phyloP scores from a whole-genome alignment of 2,329 filamentous ascomycete genomes.

The Fusarium xyrophilum region DNA sequence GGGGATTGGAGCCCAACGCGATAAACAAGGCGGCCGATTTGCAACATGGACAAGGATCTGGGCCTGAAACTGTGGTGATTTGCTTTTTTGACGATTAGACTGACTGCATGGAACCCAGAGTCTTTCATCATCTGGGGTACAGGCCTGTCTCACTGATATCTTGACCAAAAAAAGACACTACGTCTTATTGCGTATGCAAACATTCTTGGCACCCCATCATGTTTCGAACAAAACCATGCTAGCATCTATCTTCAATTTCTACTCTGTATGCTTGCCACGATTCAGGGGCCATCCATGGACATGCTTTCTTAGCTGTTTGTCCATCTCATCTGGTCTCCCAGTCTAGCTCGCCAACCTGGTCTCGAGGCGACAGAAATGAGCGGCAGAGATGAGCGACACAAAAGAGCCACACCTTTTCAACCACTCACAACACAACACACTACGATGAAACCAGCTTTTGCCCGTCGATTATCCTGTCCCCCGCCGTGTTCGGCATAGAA shows the following conservation, averaged over 20 bases:
- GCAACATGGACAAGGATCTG: neutral
- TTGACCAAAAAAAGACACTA: neutral
- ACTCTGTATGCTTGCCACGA: neutral
- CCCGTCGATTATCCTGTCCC: neutral
- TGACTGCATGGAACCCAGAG: neutral
- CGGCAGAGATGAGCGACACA: neutral
- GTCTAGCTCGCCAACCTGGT: neutral
- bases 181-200: neutral
- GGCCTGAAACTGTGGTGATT: neutral
- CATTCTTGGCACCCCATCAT: neutral
- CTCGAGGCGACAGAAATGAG: neutral
- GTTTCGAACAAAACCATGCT: fast-evolving
- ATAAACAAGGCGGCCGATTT: neutral
- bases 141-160: neutral
- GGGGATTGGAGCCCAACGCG: neutral
- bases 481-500: neutral
- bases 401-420: neutral
- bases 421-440: neutral
- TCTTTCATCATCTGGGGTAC: neutral
- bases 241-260: too few relatives aligned
- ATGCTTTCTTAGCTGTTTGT: conserved; percentile 4
- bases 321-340: neutral
- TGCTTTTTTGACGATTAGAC: neutral
- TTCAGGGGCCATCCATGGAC: neutral
- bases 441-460: neutral